A percentile compares a stretch with the other conserved stretches of the same genome.
Conservation (phyloP, 2,329 filamentous ascomycete species). For the Chaetomium sp. region DNA sequence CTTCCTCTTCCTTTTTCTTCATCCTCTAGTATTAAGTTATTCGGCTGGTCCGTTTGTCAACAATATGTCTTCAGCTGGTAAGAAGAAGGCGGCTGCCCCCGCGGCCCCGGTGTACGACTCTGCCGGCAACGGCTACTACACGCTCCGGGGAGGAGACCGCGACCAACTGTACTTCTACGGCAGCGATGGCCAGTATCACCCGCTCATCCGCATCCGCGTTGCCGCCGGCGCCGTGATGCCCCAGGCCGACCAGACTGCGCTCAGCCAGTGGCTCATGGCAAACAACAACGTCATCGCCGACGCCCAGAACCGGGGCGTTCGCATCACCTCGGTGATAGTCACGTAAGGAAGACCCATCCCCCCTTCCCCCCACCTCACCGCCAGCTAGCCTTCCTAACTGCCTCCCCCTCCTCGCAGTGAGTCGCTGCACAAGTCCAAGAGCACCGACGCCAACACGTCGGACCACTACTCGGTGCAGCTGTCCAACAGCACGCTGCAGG, state of each 20-base stretch:
- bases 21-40: not conserved
- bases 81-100: not conserved
- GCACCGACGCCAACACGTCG: not conserved
- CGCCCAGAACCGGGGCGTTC: not conserved
- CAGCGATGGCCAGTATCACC: not conserved
- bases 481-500: not conserved
- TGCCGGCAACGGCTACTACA: not conserved
- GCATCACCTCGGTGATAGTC: not conserved
- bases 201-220: not conserved
- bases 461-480: not conserved
- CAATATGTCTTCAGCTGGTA: not conserved
- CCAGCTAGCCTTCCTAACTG: not conserved
- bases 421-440: not conserved
- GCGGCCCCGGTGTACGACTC: not conserved
- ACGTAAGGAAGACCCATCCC: not conserved
- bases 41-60: not conserved
- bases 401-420: not conserved
- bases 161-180: not conserved
- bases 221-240: not conserved
- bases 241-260: not conserved
- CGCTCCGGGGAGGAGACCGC: not conserved
- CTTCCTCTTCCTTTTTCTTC: not conserved
- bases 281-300: not conserved
- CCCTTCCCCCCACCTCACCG: not conserved
- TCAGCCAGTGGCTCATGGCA: not conserved